phyloP scores from a whole-genome alignment of 2,329 filamentous ascomycete species.

The Ceratocystiopsis sp. region DNA sequence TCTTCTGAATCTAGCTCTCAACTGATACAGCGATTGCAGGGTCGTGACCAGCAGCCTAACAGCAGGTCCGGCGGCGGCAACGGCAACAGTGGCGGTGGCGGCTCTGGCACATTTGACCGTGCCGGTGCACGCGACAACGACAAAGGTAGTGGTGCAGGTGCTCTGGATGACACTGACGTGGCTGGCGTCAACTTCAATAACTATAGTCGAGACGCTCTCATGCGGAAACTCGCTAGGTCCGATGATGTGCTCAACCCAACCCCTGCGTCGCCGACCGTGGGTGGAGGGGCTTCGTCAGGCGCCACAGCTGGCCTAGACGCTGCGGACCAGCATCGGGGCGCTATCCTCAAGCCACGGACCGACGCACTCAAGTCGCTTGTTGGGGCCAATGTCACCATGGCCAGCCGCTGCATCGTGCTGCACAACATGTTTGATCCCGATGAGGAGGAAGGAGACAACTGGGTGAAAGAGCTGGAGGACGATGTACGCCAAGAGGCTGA shows the following conservation, averaged over 20 bases:
- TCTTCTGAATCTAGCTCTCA: constrained; percentile 92
- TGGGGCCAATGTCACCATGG: constrained; percentile 76
- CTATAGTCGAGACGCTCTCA: constrained; percentile 94
- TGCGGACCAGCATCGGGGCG: constrained; percentile 45
- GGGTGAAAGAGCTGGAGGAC: constrained; percentile 87
- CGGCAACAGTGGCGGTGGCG: constrained; percentile 66
- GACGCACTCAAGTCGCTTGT: constrained; percentile 46
- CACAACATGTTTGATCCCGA: constrained; percentile 90
- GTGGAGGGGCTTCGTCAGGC: background rate
- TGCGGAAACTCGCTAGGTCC: constrained; percentile 94
- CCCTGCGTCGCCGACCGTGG: background rate
- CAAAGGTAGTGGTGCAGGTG: constrained; percentile 80
- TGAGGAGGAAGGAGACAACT: constrained; percentile 76
- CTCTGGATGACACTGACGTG: constrained; percentile 93
- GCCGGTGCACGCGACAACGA: constrained; percentile 78
- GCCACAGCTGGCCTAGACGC: constrained; percentile 15
- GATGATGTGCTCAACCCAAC: constrained; percentile 39
- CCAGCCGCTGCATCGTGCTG: constrained; percentile 82
- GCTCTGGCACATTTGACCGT: constrained; percentile 61
- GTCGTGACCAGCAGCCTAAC: constrained; percentile 45
- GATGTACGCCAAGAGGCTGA: constrained; percentile 89
- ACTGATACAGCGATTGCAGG: constrained; percentile 80
- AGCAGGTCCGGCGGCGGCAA: constrained; percentile 42
- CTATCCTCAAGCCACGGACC: constrained; percentile 60
- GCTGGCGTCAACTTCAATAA: constrained; percentile 99